Percentiles rank a stretch among this genome's conserved stretches.
These are phyloP conservation scores for Mycena kentingensis DNA, from an alignment of 768 basidiomycete genomes.

Conservation along the genomic window DNA sequence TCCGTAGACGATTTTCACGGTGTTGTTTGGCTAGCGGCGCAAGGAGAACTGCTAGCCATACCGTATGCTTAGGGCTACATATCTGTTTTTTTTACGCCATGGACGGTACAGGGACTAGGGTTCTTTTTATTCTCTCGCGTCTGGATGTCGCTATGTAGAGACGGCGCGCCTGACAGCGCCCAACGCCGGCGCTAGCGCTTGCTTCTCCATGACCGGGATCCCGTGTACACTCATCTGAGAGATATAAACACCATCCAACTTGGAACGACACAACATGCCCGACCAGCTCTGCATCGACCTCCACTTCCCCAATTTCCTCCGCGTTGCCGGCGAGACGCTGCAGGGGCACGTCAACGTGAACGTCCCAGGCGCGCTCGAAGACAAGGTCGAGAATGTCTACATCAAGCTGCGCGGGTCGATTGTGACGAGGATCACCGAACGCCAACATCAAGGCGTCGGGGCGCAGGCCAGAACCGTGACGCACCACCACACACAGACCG, in stretches of 20 bases:
- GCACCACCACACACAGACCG: constrained; percentile 10
- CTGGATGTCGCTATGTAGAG: too few relatives aligned
- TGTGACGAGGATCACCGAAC: constrained; percentile 17
- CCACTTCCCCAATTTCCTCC: constrained; percentile 16
- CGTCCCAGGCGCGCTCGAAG: constrained; percentile 3
- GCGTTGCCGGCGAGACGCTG: constrained; percentile 20
- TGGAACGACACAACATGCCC: too few relatives aligned
- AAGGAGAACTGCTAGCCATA: constrained; percentile 2
- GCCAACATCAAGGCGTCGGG: background rate
- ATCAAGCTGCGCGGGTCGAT: constrained; percentile 20
- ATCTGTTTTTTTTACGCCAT: too few relatives aligned
- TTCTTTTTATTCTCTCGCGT: too few relatives aligned
- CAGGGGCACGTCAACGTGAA: constrained; percentile 20
- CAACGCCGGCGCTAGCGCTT: too few relatives aligned
- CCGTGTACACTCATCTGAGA: too few relatives aligned
- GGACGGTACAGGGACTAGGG: too few relatives aligned
- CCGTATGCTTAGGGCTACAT: constrained; percentile 18
- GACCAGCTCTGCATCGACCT: constrained; percentile 7
- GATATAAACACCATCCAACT: too few relatives aligned
- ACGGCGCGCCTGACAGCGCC: too few relatives aligned
- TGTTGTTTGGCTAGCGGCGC: constrained; percentile 10
- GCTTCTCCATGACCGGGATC: too few relatives aligned
- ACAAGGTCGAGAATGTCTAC: constrained; percentile 20
- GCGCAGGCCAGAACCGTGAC: constrained; percentile 11
- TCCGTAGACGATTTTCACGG: constrained; percentile 13